Conservation (phyloP, 2,329 filamentous ascomycete species). For the Sporothrix pseudoabietina region DNA sequence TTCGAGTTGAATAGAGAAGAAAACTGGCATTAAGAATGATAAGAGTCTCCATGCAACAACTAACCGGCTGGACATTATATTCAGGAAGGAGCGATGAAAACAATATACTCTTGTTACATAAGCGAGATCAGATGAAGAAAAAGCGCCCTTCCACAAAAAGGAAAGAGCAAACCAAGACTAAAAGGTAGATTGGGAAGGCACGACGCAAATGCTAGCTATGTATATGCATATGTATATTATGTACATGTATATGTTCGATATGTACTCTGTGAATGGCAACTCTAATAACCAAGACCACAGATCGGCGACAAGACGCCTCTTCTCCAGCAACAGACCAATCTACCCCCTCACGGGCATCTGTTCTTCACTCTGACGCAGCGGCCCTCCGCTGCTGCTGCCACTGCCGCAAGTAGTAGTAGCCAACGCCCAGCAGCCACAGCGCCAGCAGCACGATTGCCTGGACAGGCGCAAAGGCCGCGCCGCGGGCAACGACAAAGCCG, state of each 20-base stretch:
- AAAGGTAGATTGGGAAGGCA: not conserved
- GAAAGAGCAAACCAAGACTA: not conserved
- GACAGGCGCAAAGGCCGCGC: constrained; percentile 59
- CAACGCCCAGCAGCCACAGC: constrained; percentile 54
- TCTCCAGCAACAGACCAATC: not conserved
- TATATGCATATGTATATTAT: not conserved
- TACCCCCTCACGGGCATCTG: not conserved
- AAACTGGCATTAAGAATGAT: too few relatives aligned
- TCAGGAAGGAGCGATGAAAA: constrained; percentile 6
- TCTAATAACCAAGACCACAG: too few relatives aligned
- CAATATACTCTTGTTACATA: not conserved
- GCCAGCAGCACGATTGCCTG: constrained; percentile 56
- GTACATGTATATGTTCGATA: not conserved
- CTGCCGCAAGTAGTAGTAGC: constrained; percentile 43
- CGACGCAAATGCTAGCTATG: not conserved
- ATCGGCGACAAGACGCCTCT: too few relatives aligned
- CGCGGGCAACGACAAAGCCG: constrained; percentile 60
- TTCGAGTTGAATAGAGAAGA: too few relatives aligned
- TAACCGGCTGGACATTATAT: not conserved
- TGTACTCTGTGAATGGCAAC: not conserved
- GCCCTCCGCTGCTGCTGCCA: constrained; percentile 15
- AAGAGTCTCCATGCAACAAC: too few relatives aligned
- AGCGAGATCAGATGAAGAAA: not conserved
- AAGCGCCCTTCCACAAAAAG: too few relatives aligned
- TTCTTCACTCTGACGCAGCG: not conserved